Percentiles rank a stretch among this genome's conserved stretches.
These are phyloP conservation scores for Rubroboletus pulcherrimus DNA, from an alignment of 768 basidiomycete species.

Conservation along the genomic window DNA sequence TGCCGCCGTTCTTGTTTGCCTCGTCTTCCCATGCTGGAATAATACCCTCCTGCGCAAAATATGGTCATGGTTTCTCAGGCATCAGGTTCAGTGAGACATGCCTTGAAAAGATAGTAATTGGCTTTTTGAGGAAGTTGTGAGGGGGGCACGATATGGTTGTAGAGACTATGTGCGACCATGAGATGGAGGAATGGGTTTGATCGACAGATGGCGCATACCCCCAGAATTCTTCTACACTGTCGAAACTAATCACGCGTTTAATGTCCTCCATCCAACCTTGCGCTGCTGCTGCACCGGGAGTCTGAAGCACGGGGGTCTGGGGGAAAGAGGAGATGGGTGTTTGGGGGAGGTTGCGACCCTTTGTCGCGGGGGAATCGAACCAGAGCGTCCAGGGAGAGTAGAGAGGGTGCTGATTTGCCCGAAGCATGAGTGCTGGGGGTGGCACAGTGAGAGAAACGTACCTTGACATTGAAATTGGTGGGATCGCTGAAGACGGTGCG, in stretches of 20 bases:
- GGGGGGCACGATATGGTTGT: constrained; percentile 97
- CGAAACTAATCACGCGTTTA: constrained; percentile 91
- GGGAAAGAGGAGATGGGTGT: constrained; percentile 77
- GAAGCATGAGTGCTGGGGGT: neutral
- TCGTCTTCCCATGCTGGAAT: constrained; percentile 98
- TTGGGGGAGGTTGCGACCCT: constrained; percentile 84
- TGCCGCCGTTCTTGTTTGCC: constrained; percentile 95
- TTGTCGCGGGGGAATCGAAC: constrained; percentile 94
- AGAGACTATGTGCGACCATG: constrained; percentile 51
- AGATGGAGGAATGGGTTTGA: neutral
- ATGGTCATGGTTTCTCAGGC: constrained; percentile 4
- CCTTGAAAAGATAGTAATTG: constrained; percentile 99
- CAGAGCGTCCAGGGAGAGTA: constrained; percentile 96
- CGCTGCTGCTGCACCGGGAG: constrained; percentile 69
- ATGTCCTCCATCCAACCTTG: constrained; percentile 99
- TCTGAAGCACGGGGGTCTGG: constrained; percentile 68
- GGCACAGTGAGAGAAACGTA: constrained; percentile 29
- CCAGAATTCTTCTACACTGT: constrained; percentile 99
- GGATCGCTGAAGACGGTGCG: constrained; percentile 93
- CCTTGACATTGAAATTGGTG: constrained; percentile 95
- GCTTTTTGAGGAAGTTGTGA: constrained; percentile 91
- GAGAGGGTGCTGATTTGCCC: constrained; percentile 70
- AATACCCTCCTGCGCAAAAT: constrained; percentile 69
- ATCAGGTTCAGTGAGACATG: constrained; percentile 29
- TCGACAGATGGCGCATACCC: constrained; percentile 54